phyloP scores from a whole-genome alignment of 257 asterid species.

The Solanum pennellii region DNA sequence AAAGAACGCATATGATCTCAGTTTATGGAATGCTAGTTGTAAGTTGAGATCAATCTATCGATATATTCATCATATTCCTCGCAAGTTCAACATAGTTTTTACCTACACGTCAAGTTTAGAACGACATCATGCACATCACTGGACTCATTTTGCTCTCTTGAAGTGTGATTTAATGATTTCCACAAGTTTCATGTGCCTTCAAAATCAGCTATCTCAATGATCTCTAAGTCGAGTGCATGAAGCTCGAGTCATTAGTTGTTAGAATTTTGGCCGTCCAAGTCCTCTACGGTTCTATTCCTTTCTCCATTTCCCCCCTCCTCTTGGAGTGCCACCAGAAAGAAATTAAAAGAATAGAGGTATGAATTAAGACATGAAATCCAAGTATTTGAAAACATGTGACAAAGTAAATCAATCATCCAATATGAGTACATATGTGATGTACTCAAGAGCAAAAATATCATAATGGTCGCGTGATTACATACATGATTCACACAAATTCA shows the following conservation, averaged over 20 bases:
- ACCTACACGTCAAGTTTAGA: background rate
- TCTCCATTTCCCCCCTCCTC: background rate
- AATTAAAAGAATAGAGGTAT: background rate
- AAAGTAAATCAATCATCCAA: background rate
- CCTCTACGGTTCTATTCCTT: background rate
- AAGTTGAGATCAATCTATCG: background rate
- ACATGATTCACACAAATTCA: background rate
- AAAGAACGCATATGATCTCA: background rate
- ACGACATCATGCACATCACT: background rate
- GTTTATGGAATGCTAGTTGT: background rate
- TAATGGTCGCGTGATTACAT: background rate
- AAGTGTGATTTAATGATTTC: background rate
- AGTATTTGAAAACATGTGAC: background rate
- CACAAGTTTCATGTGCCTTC: background rate
- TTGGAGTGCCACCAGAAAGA: background rate
- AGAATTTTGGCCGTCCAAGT: background rate
- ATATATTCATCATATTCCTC: background rate
- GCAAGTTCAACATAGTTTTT: background rate
- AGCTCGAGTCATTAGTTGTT: background rate
- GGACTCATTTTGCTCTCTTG: background rate
- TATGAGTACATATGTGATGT: constrained; percentile 9
- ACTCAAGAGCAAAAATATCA: background rate
- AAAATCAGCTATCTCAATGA: background rate
- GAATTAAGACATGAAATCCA: background rate
- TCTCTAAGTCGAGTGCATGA: background rate